Conservation (phyloP, 352 stramenopile genomes). For the Lagenidium giganteum region DNA sequence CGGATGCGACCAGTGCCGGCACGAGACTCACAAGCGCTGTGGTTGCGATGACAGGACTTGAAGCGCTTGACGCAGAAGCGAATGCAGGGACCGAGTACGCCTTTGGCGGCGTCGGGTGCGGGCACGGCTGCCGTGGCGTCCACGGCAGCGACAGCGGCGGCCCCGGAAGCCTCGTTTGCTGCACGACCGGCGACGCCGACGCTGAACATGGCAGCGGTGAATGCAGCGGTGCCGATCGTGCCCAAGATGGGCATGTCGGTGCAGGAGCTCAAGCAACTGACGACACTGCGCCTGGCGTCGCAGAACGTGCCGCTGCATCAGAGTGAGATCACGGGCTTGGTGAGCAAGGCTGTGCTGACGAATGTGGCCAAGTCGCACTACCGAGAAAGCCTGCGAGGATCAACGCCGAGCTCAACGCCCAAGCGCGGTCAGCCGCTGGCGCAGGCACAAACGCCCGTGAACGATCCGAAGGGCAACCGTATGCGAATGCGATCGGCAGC, state of each 20-base stretch:
- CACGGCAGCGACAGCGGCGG: conserved; percentile 9
- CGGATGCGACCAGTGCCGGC: too few species aligned
- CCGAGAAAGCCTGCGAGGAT: conserved; percentile 52
- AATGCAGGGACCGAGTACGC: conserved; percentile 62
- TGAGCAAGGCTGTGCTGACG: conserved; percentile 70
- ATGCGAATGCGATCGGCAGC: too few species aligned
- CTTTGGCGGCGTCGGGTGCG: conserved; percentile 2
- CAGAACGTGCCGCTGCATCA: conserved; percentile 58
- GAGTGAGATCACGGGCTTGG: conserved; percentile 60
- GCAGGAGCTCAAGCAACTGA: conserved; percentile 84
- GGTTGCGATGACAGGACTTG: conserved; percentile 30
- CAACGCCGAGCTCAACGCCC: conserved; percentile 43
- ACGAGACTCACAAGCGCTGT: conserved; percentile 1
- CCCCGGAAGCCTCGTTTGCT: conserved; percentile 15
- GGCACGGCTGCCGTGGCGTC: conserved; percentile 17
- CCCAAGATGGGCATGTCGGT: conserved; percentile 84
- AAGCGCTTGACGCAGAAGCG: conserved; percentile 83
- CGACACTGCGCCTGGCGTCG: conserved; percentile 66
- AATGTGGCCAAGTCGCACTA: conserved; percentile 80
- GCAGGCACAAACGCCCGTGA: too few species aligned
- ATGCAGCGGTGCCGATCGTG: conserved; percentile 30
- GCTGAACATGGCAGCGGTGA: conserved; percentile 55
- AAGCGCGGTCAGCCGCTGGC: too few species aligned
- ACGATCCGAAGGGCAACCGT: too few species aligned
- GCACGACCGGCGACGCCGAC: conserved; percentile 48